These are phyloP conservation scores for Pterocarpus macrocarpus DNA, from an alignment of 306 rosid genomes.

Conservation along the genomic window DNA sequence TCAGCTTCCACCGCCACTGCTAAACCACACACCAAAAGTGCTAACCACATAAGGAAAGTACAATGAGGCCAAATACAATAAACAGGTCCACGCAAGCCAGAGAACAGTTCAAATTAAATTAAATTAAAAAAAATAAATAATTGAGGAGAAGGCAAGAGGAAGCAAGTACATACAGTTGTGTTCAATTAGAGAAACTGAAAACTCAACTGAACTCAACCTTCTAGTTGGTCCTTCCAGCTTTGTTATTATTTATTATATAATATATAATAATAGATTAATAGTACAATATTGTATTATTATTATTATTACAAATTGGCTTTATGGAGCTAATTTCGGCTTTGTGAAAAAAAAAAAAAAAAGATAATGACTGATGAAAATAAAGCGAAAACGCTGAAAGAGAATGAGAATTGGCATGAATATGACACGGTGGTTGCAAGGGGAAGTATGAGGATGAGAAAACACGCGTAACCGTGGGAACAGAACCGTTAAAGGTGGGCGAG, in stretches of 20 bases:
- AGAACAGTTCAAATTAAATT: neutral
- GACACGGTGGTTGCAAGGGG: no score
- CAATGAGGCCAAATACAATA: no score
- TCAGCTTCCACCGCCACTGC: neutral
- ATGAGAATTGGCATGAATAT: neutral
- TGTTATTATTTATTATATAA: no score
- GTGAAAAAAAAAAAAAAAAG: neutral
- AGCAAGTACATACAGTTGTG: neutral
- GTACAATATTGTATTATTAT: no score
- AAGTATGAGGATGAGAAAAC: no score
- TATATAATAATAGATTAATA: no score
- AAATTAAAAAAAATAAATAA: neutral
- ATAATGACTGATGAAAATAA: neutral
- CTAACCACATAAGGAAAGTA: neutral
- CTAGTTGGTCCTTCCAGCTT: neutral
- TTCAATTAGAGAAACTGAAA: no score
- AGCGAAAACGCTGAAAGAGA: constrained; percentile 17
- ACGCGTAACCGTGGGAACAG: neutral
- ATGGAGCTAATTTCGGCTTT: neutral
- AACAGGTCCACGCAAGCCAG: neutral
- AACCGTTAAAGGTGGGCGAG: no score
- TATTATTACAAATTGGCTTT: neutral
- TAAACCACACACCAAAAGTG: neutral
- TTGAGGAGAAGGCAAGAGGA: neutral
- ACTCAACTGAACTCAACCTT: no score